Evolutionary conservation across 345 rosid species (phyloP).

Genomic region (Sisymbrium irio): DNA sequence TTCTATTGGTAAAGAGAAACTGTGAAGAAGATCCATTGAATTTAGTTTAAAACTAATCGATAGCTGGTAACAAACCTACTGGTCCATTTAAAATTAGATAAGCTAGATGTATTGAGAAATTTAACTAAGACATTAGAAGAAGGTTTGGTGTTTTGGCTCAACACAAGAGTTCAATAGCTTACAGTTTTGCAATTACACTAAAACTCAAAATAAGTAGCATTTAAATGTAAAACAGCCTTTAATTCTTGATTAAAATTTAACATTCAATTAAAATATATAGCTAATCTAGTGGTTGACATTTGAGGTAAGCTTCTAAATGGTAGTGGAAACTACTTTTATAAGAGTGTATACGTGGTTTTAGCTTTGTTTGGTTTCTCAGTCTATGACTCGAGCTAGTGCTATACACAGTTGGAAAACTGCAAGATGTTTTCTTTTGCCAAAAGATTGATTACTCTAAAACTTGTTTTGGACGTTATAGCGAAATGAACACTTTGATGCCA

Average conservation of each 20-base stretch:
- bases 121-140: too few species aligned
- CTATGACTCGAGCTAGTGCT: neutral
- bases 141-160: too few species aligned
- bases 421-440: neutral
- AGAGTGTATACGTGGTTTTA: neutral
- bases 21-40: neutral
- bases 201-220: too few species aligned
- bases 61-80: neutral
- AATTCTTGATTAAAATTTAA: too few species aligned
- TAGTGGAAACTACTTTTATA: neutral
- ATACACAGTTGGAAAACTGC: slow-evolving; percentile 1
- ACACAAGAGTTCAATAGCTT: too few species aligned
- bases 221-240: too few species aligned
- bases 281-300: neutral
- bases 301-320: neutral
- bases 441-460: neutral
- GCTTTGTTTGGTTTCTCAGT: neutral
- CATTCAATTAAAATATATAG: too few species aligned
- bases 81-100: too few species aligned
- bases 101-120: neutral
- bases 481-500: neutral
- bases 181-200: too few species aligned
- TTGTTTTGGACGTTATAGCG: neutral
- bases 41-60: neutral
- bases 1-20: neutral